phyloP scores from a whole-genome alignment of 208 protist genomes.

The Trypanosoma vivax region DNA sequence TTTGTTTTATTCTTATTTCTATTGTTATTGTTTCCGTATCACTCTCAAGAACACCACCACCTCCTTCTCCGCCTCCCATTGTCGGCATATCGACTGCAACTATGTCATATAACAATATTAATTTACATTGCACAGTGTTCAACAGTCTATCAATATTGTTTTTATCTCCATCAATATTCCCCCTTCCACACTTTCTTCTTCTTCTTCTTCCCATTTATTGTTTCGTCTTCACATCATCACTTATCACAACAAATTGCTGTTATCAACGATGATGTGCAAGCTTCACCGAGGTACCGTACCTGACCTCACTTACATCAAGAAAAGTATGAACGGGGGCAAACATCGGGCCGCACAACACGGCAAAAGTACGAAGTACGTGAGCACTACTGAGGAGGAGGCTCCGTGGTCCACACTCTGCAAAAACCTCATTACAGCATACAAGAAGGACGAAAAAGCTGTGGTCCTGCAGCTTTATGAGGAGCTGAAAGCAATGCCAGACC shows the following conservation, averaged over 20 bases:
- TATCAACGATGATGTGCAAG: too few species aligned
- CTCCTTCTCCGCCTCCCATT: too few species aligned
- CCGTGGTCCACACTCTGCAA: slow-evolving; percentile 13
- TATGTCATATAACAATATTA: too few species aligned
- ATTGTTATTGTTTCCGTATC: not conserved
- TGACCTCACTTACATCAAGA: not conserved
- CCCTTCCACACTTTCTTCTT: not conserved
- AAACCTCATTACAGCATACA: slow-evolving; percentile 26
- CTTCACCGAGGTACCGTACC: not conserved
- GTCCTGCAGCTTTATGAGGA: slow-evolving; percentile 78
- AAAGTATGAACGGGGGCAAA: not conserved
- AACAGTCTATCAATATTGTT: too few species aligned
- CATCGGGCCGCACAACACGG: not conserved
- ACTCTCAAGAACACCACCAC: too few species aligned
- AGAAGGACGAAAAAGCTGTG: slow-evolving; percentile 36
- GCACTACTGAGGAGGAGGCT: not conserved
- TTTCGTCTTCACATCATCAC: not conserved
- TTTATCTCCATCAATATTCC: not conserved
- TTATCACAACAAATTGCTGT: too few species aligned
- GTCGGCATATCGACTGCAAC: too few species aligned
- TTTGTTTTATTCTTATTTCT: not conserved
- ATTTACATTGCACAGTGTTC: too few species aligned
- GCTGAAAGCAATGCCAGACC: slow-evolving; percentile 33
- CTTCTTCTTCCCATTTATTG: not conserved
- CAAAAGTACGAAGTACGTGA: not conserved